Base-by-base conservation (phyloP, 2,329 filamentous ascomycete genomes). In the Bertia moriformis region DNA sequence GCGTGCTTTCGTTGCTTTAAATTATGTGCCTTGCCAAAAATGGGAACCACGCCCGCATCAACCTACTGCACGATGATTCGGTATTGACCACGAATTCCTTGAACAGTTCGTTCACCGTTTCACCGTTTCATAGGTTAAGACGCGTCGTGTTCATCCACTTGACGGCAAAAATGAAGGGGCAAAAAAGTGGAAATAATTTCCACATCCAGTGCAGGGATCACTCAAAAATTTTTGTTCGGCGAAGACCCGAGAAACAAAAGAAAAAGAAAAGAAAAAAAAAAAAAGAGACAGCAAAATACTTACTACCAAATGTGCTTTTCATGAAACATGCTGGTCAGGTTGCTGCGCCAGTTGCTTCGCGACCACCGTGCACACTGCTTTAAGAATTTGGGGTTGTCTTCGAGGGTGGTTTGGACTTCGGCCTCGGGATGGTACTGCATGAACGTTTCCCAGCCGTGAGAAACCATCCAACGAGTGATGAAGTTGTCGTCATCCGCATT, bases 401-500 rank as follows among this genome's bases (percentile, higher is more conserved):
- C 75, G 41, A 81, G 60, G 15, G 74, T 79, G 18, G 75, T 81
- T 56, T 72, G 62, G 38, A 81, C 71, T 52, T 75, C 71, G 44
- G 71, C 74, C 51, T 78, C 72, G 40, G 71, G 70, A 56, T 79
- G 73, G 54, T 78, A 78, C 52, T 81, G 75, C 60, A 78, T 72
- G 48, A 70, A 70, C 37, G 74, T 78, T 52, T 77, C 71, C 69
- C 73, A 78, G 42, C 67, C 65, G 55, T 78, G 73, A 29, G 68
- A 69, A 46, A 79, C 74, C 57, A 80, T 67, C 75, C 75, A 81
- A 40, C 75, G 66, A 3, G 75, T 78, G 51, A 81, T 75, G 59
- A 80, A 81, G 55, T 81, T 81, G 58, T 81, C 75, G 49, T 81
- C 75, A 51, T 81, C 75, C 14, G 74, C 73, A 49, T 80, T 80